Percentiles rank a stretch among this genome's conserved stretches.
Conservation (phyloP, 768 basidiomycete species). For the Mycena galopus region DNA sequence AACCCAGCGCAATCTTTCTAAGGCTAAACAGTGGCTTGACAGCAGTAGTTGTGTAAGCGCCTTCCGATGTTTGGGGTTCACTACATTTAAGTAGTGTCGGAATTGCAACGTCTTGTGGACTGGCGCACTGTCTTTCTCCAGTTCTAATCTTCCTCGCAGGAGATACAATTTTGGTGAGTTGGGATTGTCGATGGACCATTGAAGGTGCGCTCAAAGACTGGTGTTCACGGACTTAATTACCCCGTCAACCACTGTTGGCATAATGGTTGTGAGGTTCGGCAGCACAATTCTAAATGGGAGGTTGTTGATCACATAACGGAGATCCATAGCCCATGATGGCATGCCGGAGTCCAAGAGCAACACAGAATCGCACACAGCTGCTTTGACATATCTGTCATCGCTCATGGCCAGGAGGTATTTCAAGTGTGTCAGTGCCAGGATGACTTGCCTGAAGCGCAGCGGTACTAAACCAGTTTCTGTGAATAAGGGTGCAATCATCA, state of each 20-base stretch:
- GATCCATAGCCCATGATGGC: conserved; percentile 5
- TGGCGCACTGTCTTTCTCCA: conserved; percentile 4
- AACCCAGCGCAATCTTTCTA: background rate
- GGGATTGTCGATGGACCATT: background rate
- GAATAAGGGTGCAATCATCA: background rate
- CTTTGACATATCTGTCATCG: background rate
- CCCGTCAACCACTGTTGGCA: background rate
- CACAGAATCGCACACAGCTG: background rate
- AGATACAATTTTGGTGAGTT: conserved; percentile 11
- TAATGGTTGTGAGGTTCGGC: conserved; percentile 1
- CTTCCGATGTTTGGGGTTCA: background rate
- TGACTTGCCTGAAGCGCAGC: background rate
- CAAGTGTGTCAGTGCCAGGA: background rate
- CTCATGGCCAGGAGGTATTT: background rate
- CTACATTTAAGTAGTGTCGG: background rate
- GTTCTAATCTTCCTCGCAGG: conserved; percentile 7
- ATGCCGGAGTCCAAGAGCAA: background rate
- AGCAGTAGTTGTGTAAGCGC: background rate
- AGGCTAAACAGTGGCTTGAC: conserved; percentile 7
- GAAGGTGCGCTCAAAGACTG: conserved; percentile 8
- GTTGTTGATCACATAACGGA: background rate
- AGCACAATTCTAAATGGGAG: background rate
- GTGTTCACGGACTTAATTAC: background rate
- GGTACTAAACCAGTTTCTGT: background rate
- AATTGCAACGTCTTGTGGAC: conserved; percentile 3